These are phyloP conservation scores for Halenospora varia DNA, from an alignment of 495 filamentous ascomycete genomes.

Conservation along the genomic window DNA sequence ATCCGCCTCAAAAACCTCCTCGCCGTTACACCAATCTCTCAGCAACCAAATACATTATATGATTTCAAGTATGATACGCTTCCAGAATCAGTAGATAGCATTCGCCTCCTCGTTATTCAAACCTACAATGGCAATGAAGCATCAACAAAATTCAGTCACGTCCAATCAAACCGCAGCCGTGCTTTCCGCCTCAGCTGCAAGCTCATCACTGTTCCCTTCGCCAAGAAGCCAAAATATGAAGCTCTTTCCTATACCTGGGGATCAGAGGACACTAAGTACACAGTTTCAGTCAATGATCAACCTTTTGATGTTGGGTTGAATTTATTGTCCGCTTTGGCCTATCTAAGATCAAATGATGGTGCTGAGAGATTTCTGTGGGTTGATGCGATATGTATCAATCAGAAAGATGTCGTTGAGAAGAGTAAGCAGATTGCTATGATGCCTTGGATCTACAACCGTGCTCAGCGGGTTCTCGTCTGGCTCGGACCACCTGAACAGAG, in stretches of 20 bases:
- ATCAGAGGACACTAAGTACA: not conserved
- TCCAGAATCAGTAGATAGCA: too few relatives aligned
- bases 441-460: slow-evolving; percentile 5
- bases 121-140: not conserved
- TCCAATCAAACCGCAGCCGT: not conserved
- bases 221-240: not conserved
- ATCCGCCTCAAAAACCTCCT: too few relatives aligned
- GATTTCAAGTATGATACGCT: too few relatives aligned
- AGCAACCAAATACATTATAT: too few relatives aligned
- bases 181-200: not conserved
- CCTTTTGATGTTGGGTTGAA: not conserved
- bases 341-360: not conserved
- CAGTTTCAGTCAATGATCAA: not conserved
- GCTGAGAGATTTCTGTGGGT: not conserved
- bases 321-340: not conserved
- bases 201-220: not conserved
- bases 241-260: not conserved
- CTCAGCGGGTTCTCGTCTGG: slow-evolving; percentile 2
- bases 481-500: not conserved
- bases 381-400: slow-evolving; percentile 3
- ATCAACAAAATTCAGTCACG: not conserved
- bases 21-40: too few relatives aligned
- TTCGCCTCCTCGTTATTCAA: too few relatives aligned
- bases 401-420: not conserved
- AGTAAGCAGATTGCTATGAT: slow-evolving; percentile 5